Evolutionary conservation across 768 basidiomycete genomes (phyloP).

Genomic region (Boletus vermiculosoides): DNA sequence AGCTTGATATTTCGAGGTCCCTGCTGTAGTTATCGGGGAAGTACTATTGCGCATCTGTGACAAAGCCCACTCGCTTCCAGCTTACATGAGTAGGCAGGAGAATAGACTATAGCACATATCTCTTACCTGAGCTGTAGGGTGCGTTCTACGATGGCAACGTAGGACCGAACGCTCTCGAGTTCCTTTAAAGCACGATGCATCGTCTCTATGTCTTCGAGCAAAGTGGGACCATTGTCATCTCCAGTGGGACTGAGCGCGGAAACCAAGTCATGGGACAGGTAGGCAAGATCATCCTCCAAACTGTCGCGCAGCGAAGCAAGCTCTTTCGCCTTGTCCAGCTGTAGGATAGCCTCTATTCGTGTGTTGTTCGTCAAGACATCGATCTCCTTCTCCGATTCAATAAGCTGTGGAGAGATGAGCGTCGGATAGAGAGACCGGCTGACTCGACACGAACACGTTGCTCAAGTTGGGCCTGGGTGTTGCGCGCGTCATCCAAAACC

Average conservation of each 20-base stretch:
- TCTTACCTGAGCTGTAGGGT: constrained; percentile 70
- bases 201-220: constrained; percentile 81
- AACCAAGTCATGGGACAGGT: constrained; percentile 62
- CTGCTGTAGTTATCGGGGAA: constrained; percentile 42
- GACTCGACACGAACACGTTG: constrained; percentile 41
- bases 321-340: constrained; percentile 66
- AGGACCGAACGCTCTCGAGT: constrained; percentile 70
- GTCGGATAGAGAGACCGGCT: constrained; percentile 13
- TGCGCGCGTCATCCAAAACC: constrained; percentile 43
- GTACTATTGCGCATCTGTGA: constrained; percentile 45
- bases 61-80: constrained; percentile 55
- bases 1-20: constrained; percentile 55
- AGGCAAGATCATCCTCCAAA: constrained; percentile 73
- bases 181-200: constrained; percentile 77
- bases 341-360: constrained; percentile 43
- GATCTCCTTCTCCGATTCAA: constrained; percentile 48
- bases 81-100: constrained; percentile 8
- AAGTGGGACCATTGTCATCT: constrained; percentile 50
- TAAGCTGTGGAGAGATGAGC: constrained; percentile 50
- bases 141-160: constrained; percentile 72
- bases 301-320: constrained; percentile 75
- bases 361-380: constrained; percentile 49
- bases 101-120: not conserved
- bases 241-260: constrained; percentile 47
- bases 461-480: constrained; percentile 40